Evolutionary conservation across 2,329 filamentous ascomycete genomes (phyloP), one percentile per base, ranked within the genome.

Genomic region (Arthrocladium fulminans): DNA sequence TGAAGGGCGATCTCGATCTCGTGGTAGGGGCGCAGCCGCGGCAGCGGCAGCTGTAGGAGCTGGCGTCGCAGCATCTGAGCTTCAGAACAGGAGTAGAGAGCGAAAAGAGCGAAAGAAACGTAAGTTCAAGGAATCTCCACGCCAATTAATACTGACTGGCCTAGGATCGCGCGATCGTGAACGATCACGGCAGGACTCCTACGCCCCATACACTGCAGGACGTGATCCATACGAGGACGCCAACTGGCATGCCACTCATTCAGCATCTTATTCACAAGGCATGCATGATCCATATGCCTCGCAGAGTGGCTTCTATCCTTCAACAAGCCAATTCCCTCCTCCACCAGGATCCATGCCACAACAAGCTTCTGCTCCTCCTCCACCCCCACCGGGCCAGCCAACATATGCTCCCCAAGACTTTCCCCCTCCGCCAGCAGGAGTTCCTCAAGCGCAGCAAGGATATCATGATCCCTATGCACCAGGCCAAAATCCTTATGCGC

Each of bases 31-130:
- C 7, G 49, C 77, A 22, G 76, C 76, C 17, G 73, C 73, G 51
- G 74, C 74, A 22, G 77, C 75, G 22, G 76, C 76, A 44, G 78
- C 78, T 51, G 76, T 74, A 45, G 76, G 73, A 17, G 75, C 74
- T 44, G 77, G 74, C 20, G 65, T 77, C 53, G 75, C 75, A 38
- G 76, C 76, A 13, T 73, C 79, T 59, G 75, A 80, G 58, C 71
- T 75, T 56, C 69, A 73, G 20, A 76, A 77, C 65, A 66, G 71
- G 45, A 72, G 74, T 51, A 75, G 80, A 55, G 73, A 73, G 44
- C 79, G 75, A 64, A 74, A 73, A 58, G 69, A 69, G 27, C 73
- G 75, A 51, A 71, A 70, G 56, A 56, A 50, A 55, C 55, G 54
- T 57, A 38, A 52, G 54, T 51, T 22, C 25, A 19, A 42, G 29